A percentile compares a stretch with the other conserved stretches of the same genome.
phyloP scores from a whole-genome alignment of 495 filamentous ascomycete genomes.

The Tuber calosporum region DNA sequence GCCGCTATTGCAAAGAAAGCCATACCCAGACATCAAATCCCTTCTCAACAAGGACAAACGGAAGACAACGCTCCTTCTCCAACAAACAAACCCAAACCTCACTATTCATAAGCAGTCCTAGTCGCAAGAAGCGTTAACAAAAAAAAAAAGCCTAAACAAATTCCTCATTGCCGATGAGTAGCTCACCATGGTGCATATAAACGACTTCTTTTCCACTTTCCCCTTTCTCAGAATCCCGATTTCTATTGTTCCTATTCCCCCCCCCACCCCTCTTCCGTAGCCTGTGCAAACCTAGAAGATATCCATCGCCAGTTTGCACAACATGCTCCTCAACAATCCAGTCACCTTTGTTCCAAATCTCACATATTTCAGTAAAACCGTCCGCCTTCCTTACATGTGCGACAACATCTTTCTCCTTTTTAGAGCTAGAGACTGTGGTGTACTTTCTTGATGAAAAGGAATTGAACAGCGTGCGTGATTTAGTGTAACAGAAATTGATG shows the following conservation, averaged over 20 bases:
- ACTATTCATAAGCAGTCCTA: conserved; percentile 86
- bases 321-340: conserved; percentile 95
- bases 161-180: not conserved
- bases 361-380: conserved; percentile 88
- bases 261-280: conserved; percentile 74
- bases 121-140: conserved; percentile 11
- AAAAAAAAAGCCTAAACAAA: not conserved
- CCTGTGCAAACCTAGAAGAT: conserved; percentile 83
- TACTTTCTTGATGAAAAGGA: conserved; percentile 61
- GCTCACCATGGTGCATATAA: conserved; percentile 76
- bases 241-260: conserved; percentile 57
- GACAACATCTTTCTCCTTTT: conserved; percentile 49
- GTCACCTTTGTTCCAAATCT: conserved; percentile 57
- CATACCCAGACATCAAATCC: conserved; percentile 94
- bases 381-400: conserved; percentile 54
- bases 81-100: conserved; percentile 96
- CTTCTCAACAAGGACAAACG: conserved; percentile 81
- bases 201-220: conserved; percentile 76
- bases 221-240: conserved; percentile 49
- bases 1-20: conserved; percentile 16
- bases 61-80: conserved; percentile 73
- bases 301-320: conserved; percentile 88
- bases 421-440: conserved; percentile 52
- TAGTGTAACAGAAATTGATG: conserved; percentile 72
- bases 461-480: conserved; percentile 78